These are phyloP conservation scores for Pseudogymnoascus sp. DNA, from an alignment of 2,329 filamentous ascomycete genomes.

Conservation along the genomic window DNA sequence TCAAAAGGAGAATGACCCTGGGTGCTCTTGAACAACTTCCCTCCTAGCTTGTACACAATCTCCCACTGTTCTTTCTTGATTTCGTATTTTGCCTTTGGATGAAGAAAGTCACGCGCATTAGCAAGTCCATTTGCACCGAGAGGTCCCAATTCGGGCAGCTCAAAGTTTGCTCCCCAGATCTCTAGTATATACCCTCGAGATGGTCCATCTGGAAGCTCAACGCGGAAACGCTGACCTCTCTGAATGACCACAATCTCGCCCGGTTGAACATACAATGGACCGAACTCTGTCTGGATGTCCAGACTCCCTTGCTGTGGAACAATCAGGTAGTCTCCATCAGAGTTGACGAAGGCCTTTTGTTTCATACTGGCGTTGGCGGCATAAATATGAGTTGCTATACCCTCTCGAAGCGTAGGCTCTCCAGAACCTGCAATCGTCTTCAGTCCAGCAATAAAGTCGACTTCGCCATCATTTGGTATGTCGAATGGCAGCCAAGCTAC, in stretches of 20 bases:
- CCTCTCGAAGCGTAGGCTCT: conserved; percentile 42
- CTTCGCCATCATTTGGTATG: conserved; percentile 33
- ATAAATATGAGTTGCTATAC: conserved; percentile 42
- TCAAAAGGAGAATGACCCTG: conserved; percentile 70
- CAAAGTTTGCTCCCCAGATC: conserved; percentile 54
- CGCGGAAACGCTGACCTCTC: conserved; percentile 53
- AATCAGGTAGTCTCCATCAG: conserved; percentile 58
- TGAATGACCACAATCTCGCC: conserved; percentile 59
- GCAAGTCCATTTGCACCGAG: conserved; percentile 57
- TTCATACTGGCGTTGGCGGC: conserved; percentile 40
- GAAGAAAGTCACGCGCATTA: conserved; percentile 56
- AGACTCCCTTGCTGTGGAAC: conserved; percentile 54
- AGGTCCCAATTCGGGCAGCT: conserved; percentile 56
- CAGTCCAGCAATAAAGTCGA: conserved; percentile 41
- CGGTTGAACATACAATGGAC: conserved; percentile 48
- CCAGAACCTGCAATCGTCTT: conserved; percentile 43
- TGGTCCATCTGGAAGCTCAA: conserved; percentile 48
- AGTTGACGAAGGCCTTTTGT: conserved; percentile 39
- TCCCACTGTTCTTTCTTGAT: conserved; percentile 37
- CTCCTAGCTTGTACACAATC: conserved; percentile 57
- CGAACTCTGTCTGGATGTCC: conserved; percentile 58
- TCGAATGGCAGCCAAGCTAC: conserved; percentile 42
- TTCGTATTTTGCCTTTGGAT: conserved; percentile 46
- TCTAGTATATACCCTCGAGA: conserved; percentile 57
- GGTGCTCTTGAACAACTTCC: conserved; percentile 51